phyloP scores from a whole-genome alignment of 495 filamentous ascomycete genomes.

The Articulospora tetracladia region DNA sequence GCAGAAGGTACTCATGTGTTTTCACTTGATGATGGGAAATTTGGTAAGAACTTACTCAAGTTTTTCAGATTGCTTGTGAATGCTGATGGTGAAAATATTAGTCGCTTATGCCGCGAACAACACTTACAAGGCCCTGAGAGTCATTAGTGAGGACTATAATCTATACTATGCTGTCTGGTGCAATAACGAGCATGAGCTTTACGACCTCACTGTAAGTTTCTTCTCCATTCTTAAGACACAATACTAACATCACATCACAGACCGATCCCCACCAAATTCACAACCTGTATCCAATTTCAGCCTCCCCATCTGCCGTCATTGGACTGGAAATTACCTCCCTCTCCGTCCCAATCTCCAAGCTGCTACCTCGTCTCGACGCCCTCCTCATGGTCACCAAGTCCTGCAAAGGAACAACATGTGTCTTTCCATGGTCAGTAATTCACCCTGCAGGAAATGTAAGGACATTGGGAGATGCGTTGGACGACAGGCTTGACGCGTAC shows the following conservation, averaged over 20 bases:
- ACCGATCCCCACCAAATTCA: constrained; percentile 51
- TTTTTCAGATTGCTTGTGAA: neutral
- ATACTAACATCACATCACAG: constrained; percentile 20
- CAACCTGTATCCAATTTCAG: constrained; percentile 41
- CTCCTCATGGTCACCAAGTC: constrained; percentile 58
- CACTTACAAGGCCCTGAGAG: constrained; percentile 54
- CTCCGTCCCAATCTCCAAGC: constrained; percentile 30
- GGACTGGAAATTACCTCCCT: constrained; percentile 20
- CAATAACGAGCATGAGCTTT: constrained; percentile 56
- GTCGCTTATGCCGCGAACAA: constrained; percentile 37
- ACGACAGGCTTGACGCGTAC: constrained; percentile 37
- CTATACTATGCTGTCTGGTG: constrained; percentile 62
- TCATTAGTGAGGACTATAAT: constrained; percentile 46
- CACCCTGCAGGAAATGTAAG: constrained; percentile 39
- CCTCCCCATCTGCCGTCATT: neutral
- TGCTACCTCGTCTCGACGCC: constrained; percentile 49
- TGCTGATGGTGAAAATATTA: neutral
- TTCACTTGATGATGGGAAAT: constrained; percentile 15
- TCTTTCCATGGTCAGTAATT: constrained; percentile 51
- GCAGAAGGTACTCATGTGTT: constrained; percentile 39
- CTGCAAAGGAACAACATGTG: constrained; percentile 46
- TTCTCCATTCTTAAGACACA: neutral
- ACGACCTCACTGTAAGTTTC: constrained; percentile 46
- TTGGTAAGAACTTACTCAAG: constrained; percentile 1
- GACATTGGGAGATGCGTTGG: constrained; percentile 34